A percentile compares a stretch with the other conserved stretches of the same genome.
Evolutionary conservation across 2,329 filamentous ascomycete species (phyloP).

Genomic region (Aspergillus unguis): DNA sequence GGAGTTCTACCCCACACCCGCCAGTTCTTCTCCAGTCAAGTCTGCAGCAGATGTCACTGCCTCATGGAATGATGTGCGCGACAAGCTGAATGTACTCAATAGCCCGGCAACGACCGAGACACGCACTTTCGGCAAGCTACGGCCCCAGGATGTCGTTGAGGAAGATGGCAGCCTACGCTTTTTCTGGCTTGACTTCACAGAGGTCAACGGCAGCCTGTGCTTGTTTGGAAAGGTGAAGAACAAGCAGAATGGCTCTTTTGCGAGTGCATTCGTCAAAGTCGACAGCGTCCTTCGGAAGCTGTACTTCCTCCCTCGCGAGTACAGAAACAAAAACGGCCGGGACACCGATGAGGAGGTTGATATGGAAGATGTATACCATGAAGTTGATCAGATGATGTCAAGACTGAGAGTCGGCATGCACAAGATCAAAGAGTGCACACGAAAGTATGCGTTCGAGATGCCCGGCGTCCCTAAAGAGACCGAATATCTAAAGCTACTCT

Average conservation of each 20-base stretch:
- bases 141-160: conserved; percentile 81
- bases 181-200: conserved; percentile 96
- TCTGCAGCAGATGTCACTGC: conserved; percentile 66
- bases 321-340: conserved; percentile 56
- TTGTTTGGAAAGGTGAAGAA: conserved; percentile 95
- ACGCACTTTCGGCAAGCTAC: conserved; percentile 70
- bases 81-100: conserved; percentile 79
- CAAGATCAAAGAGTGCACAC: conserved; percentile 85
- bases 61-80: conserved; percentile 83
- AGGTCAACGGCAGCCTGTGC: conserved; percentile 85
- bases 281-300: conserved; percentile 92
- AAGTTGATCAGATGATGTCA: conserved; percentile 85
- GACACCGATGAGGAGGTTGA: conserved; percentile 74
- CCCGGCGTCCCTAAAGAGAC: conserved; percentile 80
- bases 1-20: conserved; percentile 64
- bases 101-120: conserved; percentile 64
- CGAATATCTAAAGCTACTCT: conserved; percentile 92
- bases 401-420: conserved; percentile 80
- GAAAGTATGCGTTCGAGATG: conserved; percentile 96
- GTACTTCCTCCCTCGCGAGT: conserved; percentile 81
- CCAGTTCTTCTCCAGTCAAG: conserved; percentile 71
- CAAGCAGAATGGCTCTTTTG: conserved; percentile 72
- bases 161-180: conserved; percentile 87
- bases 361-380: conserved; percentile 85
- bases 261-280: conserved; percentile 93